Base-by-base conservation (phyloP, 2,329 filamentous ascomycete genomes). In the Pyricularia sp. region DNA sequence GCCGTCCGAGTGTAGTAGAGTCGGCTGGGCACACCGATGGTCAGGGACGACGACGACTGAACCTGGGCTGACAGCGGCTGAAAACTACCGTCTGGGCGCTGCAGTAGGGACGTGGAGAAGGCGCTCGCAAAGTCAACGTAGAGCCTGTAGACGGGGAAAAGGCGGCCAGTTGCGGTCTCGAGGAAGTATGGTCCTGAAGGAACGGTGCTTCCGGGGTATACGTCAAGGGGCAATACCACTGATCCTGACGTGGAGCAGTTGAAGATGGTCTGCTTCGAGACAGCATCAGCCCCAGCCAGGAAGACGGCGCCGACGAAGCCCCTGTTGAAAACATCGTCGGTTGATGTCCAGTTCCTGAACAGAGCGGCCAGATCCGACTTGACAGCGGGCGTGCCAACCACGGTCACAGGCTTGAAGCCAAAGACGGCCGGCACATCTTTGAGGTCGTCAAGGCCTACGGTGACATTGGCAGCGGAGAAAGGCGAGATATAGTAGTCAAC, bases 11-110 rank as follows among this genome's bases (percentile, higher is more conserved):
- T 83, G 76, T 80, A 87, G 77, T 89, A 89, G 0, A 90, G 78
- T 11, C 88, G 81, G 7, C 86, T 89, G 25, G 87, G 87, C 0
- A 90, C 88, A 7, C 69, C 81, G 36, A 84, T 73, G 26, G 78
- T 78, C 23, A 77, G 67, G 0, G 75, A 73, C 2, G 74, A 74
- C 33, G 72, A 71, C 9, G 61, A 65, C 14, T 73, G 72, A 12
- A 77, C 73, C 59, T 76, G 76, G 3, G 78, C 78, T 0, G 77
- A 78, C 33, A 79, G 70, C 14, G 75, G 68, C 70, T 77, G 75
- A 70, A 79, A 79, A 23, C 68, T 71, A 30, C 75, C 77, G 0
- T 76, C 71, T 0, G 75, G 76, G 0, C 70, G 76, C 50, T 76
- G 76, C 12, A 79, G 70, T 9, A 79, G 72, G 1, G 75, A 71